These are phyloP conservation scores for Lathyrus sativus DNA, from an alignment of 306 rosid species.

Conservation along the genomic window DNA sequence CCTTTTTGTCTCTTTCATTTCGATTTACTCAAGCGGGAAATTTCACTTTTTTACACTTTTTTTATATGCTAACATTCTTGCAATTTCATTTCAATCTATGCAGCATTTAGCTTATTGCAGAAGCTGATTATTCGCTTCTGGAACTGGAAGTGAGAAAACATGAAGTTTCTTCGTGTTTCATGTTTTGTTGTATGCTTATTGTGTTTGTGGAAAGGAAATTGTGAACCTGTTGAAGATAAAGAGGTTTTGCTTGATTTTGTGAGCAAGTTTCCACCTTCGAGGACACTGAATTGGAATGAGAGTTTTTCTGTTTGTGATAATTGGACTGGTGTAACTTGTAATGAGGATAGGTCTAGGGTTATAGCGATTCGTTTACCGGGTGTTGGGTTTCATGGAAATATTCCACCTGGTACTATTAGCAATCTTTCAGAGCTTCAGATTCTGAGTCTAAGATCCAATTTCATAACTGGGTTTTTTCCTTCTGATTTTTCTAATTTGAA, in stretches of 20 bases:
- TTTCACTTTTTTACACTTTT: background rate
- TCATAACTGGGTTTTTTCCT: constrained; percentile 67
- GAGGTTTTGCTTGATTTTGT: constrained; percentile 69
- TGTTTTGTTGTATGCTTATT: constrained; percentile 44
- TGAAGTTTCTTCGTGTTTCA: constrained; percentile 47
- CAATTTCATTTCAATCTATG: constrained; percentile 41
- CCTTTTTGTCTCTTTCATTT: constrained; percentile 28
- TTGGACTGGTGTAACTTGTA: constrained; percentile 92
- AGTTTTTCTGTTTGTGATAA: constrained; percentile 52
- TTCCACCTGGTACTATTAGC: constrained; percentile 69
- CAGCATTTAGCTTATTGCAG: constrained; percentile 32
- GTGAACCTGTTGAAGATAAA: constrained; percentile 78
- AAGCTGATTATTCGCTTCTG: constrained; percentile 47
- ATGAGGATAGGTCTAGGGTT: constrained; percentile 58
- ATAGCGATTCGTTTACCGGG: constrained; percentile 80
- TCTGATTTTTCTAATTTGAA: constrained; percentile 67
- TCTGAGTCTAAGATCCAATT: constrained; percentile 87
- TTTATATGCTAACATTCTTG: constrained; percentile 28
- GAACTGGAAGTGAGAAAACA: constrained; percentile 40
- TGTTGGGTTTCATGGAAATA: constrained; percentile 76
- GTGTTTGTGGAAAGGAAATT: constrained; percentile 56
- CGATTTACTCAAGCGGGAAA: constrained; percentile 32
- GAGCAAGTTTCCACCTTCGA: constrained; percentile 65
- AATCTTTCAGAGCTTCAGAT: constrained; percentile 68
- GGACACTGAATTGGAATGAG: constrained; percentile 77